These are phyloP conservation scores for Vanderwaltozyma verrucispora DNA, from an alignment of 805 yeast species.

Conservation along the genomic window DNA sequence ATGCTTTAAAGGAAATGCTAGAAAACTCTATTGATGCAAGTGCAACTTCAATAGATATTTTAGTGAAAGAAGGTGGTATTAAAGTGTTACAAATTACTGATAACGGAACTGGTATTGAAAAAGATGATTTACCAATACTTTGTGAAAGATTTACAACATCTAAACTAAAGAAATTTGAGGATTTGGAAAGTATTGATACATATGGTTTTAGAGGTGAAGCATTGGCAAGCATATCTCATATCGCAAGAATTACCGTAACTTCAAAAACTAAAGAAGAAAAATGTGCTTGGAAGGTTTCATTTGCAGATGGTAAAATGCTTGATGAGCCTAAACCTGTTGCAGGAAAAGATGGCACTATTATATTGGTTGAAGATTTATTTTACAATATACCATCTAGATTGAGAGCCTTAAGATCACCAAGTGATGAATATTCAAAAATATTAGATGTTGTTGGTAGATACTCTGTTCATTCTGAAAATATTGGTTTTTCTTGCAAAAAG, in stretches of 20 bases:
- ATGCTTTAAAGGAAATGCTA: constrained; percentile 85
- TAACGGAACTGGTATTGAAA: constrained; percentile 74
- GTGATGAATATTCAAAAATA: constrained; percentile 68
- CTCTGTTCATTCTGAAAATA: constrained; percentile 58
- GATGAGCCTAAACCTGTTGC: constrained; percentile 64
- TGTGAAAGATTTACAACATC: constrained; percentile 93
- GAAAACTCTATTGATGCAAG: constrained; percentile 90
- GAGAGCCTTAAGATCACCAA: constrained; percentile 49
- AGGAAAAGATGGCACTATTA: constrained; percentile 78
- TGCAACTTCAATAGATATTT: constrained; percentile 60
- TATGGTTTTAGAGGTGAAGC: constrained; percentile 98
- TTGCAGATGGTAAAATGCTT: constrained; percentile 52
- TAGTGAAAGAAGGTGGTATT: constrained; percentile 87
- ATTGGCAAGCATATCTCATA: constrained; percentile 84
- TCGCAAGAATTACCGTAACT: constrained; percentile 68
- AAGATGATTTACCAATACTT: constrained; percentile 64
- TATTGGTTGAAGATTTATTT: constrained; percentile 79
- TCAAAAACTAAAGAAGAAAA: constrained; percentile 54
- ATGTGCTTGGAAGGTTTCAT: constrained; percentile 66
- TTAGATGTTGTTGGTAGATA: constrained; percentile 78
- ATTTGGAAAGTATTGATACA: constrained; percentile 57
- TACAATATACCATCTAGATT: constrained; percentile 78
- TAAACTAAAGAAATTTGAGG: constrained; percentile 64
- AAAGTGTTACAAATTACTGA: constrained; percentile 81
- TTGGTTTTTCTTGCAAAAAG: constrained; percentile 74